These are phyloP conservation scores for Tuber umbilicatum DNA, from an alignment of 495 filamentous ascomycete species.

Conservation along the genomic window DNA sequence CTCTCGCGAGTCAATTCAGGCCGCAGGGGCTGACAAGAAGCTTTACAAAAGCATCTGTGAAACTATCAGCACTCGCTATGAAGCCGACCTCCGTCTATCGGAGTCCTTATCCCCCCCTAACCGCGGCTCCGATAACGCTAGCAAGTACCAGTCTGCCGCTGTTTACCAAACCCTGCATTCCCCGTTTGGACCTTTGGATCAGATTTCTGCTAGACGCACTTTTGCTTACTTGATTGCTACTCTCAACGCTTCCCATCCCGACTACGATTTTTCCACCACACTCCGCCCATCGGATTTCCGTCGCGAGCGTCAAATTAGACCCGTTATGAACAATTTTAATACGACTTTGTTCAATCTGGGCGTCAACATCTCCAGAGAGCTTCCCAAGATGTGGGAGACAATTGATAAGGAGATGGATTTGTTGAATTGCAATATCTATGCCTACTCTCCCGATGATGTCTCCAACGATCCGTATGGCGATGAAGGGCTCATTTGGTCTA, in stretches of 20 bases:
- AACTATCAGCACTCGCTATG: conserved; percentile 80
- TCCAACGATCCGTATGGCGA: conserved; percentile 76
- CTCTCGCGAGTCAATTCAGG: conserved; percentile 43
- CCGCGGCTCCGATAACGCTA: conserved; percentile 46
- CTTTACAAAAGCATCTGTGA: conserved; percentile 91
- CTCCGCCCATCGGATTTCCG: conserved; percentile 82
- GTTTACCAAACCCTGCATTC: conserved; percentile 50
- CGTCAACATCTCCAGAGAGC: conserved; percentile 53
- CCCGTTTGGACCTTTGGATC: conserved; percentile 81
- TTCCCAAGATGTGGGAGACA: conserved; percentile 75
- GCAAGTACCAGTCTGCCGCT: conserved; percentile 34
- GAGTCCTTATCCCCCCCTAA: conserved; percentile 65
- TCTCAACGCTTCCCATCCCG: conserved; percentile 91
- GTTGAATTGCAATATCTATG: conserved; percentile 75
- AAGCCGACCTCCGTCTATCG: conserved; percentile 66
- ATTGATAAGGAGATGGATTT: conserved; percentile 90
- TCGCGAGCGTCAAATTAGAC: conserved; percentile 63
- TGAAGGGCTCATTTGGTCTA: conserved; percentile 85
- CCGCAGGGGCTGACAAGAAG: conserved; percentile 89
- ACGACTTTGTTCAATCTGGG: conserved; percentile 71
- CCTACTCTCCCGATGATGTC: conserved; percentile 66
- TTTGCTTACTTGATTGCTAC: conserved; percentile 96
- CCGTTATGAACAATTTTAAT: conserved; percentile 77
- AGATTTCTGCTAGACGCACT: conserved; percentile 77
- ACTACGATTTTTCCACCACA: conserved; percentile 94